Conservation (phyloP, 192 early-diverging fungal species). For the Coemansia sp. region DNA sequence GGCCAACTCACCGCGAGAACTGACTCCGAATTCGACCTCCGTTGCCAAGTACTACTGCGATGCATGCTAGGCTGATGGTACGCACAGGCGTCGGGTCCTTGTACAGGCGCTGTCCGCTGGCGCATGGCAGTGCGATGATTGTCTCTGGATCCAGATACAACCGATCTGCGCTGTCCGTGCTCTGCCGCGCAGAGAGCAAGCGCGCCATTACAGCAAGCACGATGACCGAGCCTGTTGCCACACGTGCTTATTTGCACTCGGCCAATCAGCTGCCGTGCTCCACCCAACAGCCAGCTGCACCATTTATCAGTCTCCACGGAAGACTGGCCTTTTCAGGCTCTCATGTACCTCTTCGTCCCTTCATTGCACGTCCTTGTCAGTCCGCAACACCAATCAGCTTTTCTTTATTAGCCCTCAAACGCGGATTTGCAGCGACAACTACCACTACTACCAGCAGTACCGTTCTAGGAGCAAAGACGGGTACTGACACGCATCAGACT, state of each 20-base stretch:
- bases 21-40: not conserved
- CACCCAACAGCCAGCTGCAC: constrained; percentile 4
- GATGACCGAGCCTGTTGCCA: not conserved
- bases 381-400: constrained; percentile 5
- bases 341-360: not conserved
- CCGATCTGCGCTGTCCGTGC: not conserved
- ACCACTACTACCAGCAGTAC: not conserved
- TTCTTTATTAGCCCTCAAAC: not conserved
- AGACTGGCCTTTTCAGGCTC: constrained; percentile 1
- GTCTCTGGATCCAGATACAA: not conserved
- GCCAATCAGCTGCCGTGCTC: constrained; percentile 6
- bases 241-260: constrained; percentile 1
- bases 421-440: constrained; percentile 1
- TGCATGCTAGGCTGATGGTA: not conserved
- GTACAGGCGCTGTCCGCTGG: not conserved
- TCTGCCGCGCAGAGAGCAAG: not conserved
- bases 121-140: not conserved
- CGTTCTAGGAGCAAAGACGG: constrained; percentile 4
- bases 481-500: not conserved
- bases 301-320: not conserved
- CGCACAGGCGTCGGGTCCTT: not conserved
- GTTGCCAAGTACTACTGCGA: not conserved
- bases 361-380: not conserved
- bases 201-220: not conserved
- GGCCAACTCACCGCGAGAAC: not conserved